A percentile compares a stretch with the other conserved stretches of the same genome.
These are phyloP conservation scores for Avena atlantica DNA, from an alignment of 176 grass and related monocot genomes.

Conservation along the genomic window DNA sequence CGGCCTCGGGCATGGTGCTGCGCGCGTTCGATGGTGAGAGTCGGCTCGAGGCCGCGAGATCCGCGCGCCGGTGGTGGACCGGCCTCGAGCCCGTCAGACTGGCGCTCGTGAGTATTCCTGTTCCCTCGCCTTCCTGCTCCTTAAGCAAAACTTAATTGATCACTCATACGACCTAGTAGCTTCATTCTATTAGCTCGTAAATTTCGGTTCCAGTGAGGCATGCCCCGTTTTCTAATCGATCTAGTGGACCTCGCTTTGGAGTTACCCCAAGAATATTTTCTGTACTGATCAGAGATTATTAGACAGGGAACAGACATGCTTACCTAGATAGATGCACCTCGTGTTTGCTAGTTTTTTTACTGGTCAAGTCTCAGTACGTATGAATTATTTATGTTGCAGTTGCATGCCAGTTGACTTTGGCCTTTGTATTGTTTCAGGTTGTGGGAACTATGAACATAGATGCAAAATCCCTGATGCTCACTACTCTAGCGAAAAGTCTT, in stretches of 20 bases:
- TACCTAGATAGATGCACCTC: constrained; percentile 42
- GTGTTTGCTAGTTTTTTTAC: constrained; percentile 37
- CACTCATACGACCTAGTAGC: not conserved
- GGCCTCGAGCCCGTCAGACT: constrained; percentile 51
- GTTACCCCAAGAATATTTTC: not conserved
- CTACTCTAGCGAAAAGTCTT: constrained; percentile 73
- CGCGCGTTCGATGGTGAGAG: constrained; percentile 53
- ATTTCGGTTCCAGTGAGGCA: constrained; percentile 14
- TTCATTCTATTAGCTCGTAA: constrained; percentile 24
- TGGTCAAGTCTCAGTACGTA: constrained; percentile 18
- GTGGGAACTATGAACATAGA: constrained; percentile 62
- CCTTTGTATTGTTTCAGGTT: constrained; percentile 61
- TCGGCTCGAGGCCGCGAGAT: constrained; percentile 60
- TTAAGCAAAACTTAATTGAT: constrained; percentile 33
- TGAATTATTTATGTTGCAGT: constrained; percentile 19
- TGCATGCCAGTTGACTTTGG: constrained; percentile 43
- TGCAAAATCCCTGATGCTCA: constrained; percentile 76
- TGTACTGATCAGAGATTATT: constrained; percentile 36
- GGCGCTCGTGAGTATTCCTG: constrained; percentile 49
- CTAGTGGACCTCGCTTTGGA: constrained; percentile 13
- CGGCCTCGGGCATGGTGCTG: constrained; percentile 46
- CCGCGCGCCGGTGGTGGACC: constrained; percentile 55
- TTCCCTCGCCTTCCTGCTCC: not conserved
- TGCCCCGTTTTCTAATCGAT: not conserved
- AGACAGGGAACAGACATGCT: constrained; percentile 48